Base-by-base conservation (phyloP, 2,329 filamentous ascomycete genomes). In the Penicillium sp. region DNA sequence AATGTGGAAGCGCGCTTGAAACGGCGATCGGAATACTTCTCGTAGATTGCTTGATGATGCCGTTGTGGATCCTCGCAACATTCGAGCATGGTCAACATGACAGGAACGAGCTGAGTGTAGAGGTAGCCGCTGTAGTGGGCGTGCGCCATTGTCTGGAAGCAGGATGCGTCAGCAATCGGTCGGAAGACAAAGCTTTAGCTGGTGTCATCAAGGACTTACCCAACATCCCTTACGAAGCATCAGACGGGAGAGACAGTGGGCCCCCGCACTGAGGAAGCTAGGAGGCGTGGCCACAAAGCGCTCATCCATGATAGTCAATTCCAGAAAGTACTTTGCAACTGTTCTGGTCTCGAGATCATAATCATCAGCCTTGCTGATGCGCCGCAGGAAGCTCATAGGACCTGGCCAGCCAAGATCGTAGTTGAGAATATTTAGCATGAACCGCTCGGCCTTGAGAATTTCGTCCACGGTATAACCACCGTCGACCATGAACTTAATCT, bases 401-500 rank as follows among this genome's bases (percentile, higher is more conserved):
- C 93, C 93, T n/a, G 93, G 93, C 86, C 89, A 97, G 45, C 93
- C 93, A 46, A 98, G 81, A 71, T 96, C 90, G 65, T 95, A 98
- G 61, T 89, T 81, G 46, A 98, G 82, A 85, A 96, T 95, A 70
- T 83, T 94, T 44, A 98, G 81, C 90, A 98, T 98, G 75, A 95
- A 97, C 9, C 90, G 85, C 72, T 98, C 93, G 0, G 93, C 93
- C 74, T 97, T 96, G 56, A 97, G 80, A 48, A 98, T 91, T 73
- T 97, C 93, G 48, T 96, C 90, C 12, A 81, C 79, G 3, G 80
- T 86, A 72, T 96, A 98, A 47, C 89, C 90, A 38, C 84, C 81
- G 66, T 98, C 93, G 36, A 98, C 93, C 91, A 98, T 97, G 76
- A 91, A 97, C 51, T 95, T 87, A 62, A 98, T 95, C 75, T 98